Base-by-base conservation (phyloP, 2,329 filamentous ascomycete species). In the Diaporthe vexans region DNA sequence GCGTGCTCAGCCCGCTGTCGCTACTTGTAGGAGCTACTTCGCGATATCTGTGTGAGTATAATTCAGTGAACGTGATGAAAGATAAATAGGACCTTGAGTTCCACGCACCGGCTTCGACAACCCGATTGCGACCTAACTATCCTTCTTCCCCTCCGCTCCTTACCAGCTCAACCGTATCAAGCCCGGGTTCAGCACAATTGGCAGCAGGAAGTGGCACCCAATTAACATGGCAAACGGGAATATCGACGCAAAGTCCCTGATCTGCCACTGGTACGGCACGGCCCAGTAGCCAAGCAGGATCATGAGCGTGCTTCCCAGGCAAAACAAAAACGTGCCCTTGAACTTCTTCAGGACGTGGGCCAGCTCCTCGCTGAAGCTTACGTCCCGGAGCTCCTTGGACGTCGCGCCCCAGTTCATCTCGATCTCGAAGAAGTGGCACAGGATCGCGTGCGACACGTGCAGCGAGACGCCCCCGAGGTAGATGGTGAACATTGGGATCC, bases 81-180 rank as follows among this genome's bases (percentile, higher is more conserved):
- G 40, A 43, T 6, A 19, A 19, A 19, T 19, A 19, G 13, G 40
- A 10, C 40, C 21, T 33, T 35, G 19, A 29, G 7, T 35, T 24
- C 29, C 26, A 67, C 21, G 6, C 21, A 51, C n/a, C 26, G 13
- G n/a, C 10, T 35, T 35, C 19, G 11, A 48, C 10, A 35, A 29
- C 43, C 24, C 52, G 17, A 43, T 37, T 59, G 24, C 24, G 5
- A 17, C 8, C 21, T 8, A 10, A 40, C 24, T n/a, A 51, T 21
- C 8, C 5, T 17, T 51, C 29, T 37, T 6, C 40, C 37, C 2
- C 24, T n/a, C 11, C 1, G 17, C 37, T n/a, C n/a, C 37, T 67
- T 85, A 91, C 85, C 87, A 91, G 58, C 87, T 90, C 79, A 91
- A 91, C 79, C 87, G 85, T 90, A 93, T 92, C 83, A 92, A 79